phyloP scores from a whole-genome alignment of 306 rosid genomes.

The Vicia villosa region DNA sequence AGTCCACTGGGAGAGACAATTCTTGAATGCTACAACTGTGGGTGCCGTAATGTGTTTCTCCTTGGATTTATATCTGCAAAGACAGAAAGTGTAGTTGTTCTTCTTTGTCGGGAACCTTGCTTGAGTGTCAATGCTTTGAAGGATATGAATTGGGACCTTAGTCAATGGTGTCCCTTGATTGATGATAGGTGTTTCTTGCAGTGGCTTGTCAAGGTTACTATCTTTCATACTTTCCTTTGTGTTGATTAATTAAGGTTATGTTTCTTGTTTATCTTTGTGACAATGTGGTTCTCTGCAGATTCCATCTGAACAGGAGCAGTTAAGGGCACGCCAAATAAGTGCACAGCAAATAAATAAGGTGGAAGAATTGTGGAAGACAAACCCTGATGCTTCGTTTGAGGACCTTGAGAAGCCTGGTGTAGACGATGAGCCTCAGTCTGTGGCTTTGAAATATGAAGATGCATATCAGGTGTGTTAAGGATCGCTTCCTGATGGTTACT shows the following conservation, averaged over 20 bases:
- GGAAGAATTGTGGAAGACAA: slow-evolving; percentile 98
- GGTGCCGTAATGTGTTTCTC: slow-evolving; percentile 96
- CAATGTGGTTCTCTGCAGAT: slow-evolving; percentile 59
- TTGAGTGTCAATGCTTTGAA: slow-evolving; percentile 98
- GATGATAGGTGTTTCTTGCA: slow-evolving; percentile 99
- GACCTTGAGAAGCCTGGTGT: slow-evolving; percentile 99
- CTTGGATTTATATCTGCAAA: slow-evolving; percentile 98
- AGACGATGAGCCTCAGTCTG: slow-evolving; percentile 98
- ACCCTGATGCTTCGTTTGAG: slow-evolving; percentile 98
- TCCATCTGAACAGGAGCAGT: slow-evolving; percentile 98
- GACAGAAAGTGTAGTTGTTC: slow-evolving; percentile 99
- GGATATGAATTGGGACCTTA: slow-evolving; percentile 99
- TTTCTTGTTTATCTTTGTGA: slow-evolving; percentile 14
- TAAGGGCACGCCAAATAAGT: slow-evolving; percentile 99
- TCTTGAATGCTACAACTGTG: slow-evolving; percentile 99
- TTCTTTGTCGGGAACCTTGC: slow-evolving; percentile 98
- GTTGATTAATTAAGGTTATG: not conserved
- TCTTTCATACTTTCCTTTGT: slow-evolving; percentile 22
- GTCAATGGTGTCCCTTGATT: slow-evolving; percentile 99
- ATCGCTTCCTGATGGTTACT: slow-evolving; percentile 12
- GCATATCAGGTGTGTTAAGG: slow-evolving; percentile 81
- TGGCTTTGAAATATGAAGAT: slow-evolving; percentile 94
- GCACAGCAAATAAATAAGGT: slow-evolving; percentile 99
- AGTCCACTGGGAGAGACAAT: slow-evolving; percentile 99
- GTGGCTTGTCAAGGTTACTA: slow-evolving; percentile 96